Conservation (phyloP, 2,329 filamentous ascomycete species). For the Mariannaea elegans region DNA sequence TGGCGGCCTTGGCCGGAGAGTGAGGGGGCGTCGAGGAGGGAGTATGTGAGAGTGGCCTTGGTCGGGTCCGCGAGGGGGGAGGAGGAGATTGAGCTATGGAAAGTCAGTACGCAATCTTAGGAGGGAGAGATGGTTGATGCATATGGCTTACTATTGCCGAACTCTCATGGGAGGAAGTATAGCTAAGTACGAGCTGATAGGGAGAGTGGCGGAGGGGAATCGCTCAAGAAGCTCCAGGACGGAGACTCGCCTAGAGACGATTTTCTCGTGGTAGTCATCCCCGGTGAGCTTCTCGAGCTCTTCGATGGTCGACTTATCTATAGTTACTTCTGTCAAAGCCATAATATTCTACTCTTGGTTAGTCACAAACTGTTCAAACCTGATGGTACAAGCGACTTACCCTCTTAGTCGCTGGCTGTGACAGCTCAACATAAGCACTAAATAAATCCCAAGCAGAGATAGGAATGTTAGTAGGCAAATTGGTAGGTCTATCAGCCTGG, state of each 20-base stretch:
- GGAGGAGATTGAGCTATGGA: conserved; percentile 72
- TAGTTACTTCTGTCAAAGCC: conserved; percentile 57
- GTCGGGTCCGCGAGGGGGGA: conserved; percentile 69
- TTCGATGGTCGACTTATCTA: conserved; percentile 53
- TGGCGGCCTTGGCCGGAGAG: conserved; percentile 59
- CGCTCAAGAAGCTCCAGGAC: conserved; percentile 75
- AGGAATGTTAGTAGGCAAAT: conserved; percentile 63
- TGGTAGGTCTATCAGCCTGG: conserved; percentile 57
- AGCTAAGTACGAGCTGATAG: conserved; percentile 72
- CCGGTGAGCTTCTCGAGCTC: conserved; percentile 58
- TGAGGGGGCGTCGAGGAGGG: conserved; percentile 67
- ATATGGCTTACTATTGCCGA: conserved; percentile 68
- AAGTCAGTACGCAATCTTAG: conserved; percentile 4
- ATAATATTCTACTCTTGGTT: conserved; percentile 43
- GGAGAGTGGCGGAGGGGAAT: conserved; percentile 66
- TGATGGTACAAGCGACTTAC: conserved; percentile 44
- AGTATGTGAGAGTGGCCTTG: conserved; percentile 73
- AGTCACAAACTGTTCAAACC: not conserved
- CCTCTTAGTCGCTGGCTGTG: conserved; percentile 76
- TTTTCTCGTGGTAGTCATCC: conserved; percentile 56
- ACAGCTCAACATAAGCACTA: conserved; percentile 76
- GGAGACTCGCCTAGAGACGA: conserved; percentile 66
- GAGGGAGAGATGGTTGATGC: not conserved
- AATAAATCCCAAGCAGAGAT: conserved; percentile 72
- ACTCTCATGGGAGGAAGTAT: conserved; percentile 82